These are phyloP conservation scores for Kickxella alabastrina DNA, from an alignment of 192 early-diverging fungal genomes.

Conservation along the genomic window DNA sequence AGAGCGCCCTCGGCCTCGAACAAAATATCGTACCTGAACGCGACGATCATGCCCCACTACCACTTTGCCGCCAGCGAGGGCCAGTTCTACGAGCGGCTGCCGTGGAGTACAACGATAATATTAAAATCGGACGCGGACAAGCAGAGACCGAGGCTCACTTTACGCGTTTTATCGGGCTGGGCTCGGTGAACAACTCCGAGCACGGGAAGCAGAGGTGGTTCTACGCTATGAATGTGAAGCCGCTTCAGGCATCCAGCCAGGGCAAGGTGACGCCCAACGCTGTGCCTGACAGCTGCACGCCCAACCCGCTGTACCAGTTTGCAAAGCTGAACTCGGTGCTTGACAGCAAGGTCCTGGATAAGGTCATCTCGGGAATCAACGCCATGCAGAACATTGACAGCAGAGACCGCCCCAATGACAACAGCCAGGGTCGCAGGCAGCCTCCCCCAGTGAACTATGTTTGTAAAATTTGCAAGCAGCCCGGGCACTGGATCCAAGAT, in stretches of 20 bases:
- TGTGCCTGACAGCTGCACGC: constrained; percentile 56
- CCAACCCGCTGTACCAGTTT: constrained; percentile 48
- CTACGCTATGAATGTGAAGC: constrained; percentile 83
- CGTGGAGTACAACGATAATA: constrained; percentile 56
- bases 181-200: constrained; percentile 56
- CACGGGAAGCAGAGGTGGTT: constrained; percentile 79
- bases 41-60: constrained; percentile 73
- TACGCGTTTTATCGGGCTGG: constrained; percentile 84
- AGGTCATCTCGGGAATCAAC: constrained; percentile 32
- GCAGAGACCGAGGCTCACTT: constrained; percentile 16
- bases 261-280: constrained; percentile 15
- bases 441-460: constrained; percentile 55
- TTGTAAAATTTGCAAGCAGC: constrained; percentile 59
- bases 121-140: constrained; percentile 14
- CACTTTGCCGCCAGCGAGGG: constrained; percentile 74
- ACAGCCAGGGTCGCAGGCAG: constrained; percentile 2
- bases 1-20: constrained; percentile 15
- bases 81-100: constrained; percentile 80
- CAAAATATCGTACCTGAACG: constrained; percentile 42
- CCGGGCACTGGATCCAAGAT: constrained; percentile 64
- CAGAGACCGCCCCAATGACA: constrained; percentile 44
- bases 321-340: constrained; percentile 9
- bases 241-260: constrained; percentile 52
- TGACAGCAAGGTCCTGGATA: constrained; percentile 10
- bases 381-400: constrained; percentile 54